These are phyloP conservation scores for Pisolithus thermaeus DNA, from an alignment of 1,284 basidiomycete species.

Conservation along the genomic window DNA sequence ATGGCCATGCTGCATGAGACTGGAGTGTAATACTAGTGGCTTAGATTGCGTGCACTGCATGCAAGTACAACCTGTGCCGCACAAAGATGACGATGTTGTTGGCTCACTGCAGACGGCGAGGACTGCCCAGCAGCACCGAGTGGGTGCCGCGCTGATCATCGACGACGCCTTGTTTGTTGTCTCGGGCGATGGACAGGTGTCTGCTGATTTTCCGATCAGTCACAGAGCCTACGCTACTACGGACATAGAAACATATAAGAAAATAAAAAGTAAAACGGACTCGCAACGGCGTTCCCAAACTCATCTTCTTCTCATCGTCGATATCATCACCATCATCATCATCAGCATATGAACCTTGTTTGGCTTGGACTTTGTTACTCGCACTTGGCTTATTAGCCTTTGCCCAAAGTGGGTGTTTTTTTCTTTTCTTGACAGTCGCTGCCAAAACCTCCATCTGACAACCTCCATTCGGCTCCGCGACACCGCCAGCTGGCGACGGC, in stretches of 20 bases:
- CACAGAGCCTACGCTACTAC: background rate
- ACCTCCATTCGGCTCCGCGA: slow-evolving; percentile 18
- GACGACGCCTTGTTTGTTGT: background rate
- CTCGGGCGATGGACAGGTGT: background rate
- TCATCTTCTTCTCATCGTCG: background rate
- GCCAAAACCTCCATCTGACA: too few relatives aligned
- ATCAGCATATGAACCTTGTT: background rate
- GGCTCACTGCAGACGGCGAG: background rate
- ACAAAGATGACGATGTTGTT: background rate
- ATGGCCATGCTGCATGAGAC: background rate
- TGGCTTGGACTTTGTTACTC: background rate
- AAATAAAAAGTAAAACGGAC: background rate
- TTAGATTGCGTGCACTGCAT: background rate
- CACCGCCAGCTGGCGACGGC: too few relatives aligned
- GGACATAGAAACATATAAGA: too few relatives aligned
- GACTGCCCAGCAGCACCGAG: background rate
- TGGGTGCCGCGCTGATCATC: background rate
- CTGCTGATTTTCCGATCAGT: background rate
- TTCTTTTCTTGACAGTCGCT: background rate
- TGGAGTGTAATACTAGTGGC: background rate
- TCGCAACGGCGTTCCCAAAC: background rate
- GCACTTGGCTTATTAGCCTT: background rate
- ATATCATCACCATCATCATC: background rate
- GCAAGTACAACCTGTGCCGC: background rate
- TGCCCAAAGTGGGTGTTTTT: background rate